Base-by-base conservation (phyloP, 345 rosid genomes). In the Gossypioides kirkii region DNA sequence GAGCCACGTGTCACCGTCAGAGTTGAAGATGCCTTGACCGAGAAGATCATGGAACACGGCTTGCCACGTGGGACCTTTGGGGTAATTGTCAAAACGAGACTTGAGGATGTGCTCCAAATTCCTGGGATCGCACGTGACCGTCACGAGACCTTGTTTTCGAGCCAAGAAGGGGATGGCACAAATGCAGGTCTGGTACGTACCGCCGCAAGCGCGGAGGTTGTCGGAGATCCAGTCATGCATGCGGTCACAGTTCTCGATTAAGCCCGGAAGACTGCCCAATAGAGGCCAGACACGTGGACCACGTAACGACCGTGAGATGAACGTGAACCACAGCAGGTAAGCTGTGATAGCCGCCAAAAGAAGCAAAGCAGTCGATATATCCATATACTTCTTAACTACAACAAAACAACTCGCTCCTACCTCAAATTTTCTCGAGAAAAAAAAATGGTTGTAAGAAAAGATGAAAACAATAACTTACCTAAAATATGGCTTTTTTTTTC, bases 191-290 rank as follows among this genome's bases (percentile, higher is more conserved):
- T 95, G 98, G 85, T 95, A 95, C 49, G 99, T 95, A 64, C 99
- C 99, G 63, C 96, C 94, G 72, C 93, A 87, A 16, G 94, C 98
- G 6, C 84, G 91, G 42, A 92, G 98, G 77, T 91, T 95, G 79
- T 92, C 97, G 79, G 86, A 82, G 87, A 95, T 95, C 99, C 98
- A 95, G 79, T 95, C 99, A 56, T 92, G 99, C 90, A 95, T 70
- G 56, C 98, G 89, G 74, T 92, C 97, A 70, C 88, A 83, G 43
- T 95, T 95, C 85, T 91, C 89, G 64, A 95, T 85, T 69, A 95
- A 76, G 11, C 97, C 98, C 1, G 99, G 98, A 6, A 95, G 93
- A 80, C 98, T 95, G 38, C 99, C 99, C 76, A 92, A 53, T 45
- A 95, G 55, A 3, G 96, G 94, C 96, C 96, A 92, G 23, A 92